Conservation (phyloP, 495 filamentous ascomycete genomes). For the Aspergillus homomorphus region DNA sequence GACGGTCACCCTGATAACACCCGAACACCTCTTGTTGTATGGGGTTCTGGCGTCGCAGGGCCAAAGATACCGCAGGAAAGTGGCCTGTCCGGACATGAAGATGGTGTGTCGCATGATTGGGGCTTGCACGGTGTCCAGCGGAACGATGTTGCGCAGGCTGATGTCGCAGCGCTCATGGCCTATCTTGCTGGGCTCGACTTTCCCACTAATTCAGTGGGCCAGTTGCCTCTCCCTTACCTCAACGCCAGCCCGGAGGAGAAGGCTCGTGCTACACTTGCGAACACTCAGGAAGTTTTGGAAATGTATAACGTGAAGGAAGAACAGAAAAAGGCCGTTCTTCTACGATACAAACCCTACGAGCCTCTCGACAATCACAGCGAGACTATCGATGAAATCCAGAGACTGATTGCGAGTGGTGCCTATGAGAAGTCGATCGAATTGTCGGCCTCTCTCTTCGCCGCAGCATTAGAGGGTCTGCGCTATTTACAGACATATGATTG, state of each 20-base stretch:
- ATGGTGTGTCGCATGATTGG: slow-evolving; percentile 93
- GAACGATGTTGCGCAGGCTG: slow-evolving; percentile 91
- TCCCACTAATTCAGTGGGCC: slow-evolving; percentile 94
- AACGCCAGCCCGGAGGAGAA: slow-evolving; percentile 68
- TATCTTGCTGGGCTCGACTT: slow-evolving; percentile 89
- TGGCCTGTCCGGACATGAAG: slow-evolving; percentile 74
- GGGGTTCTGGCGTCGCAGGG: slow-evolving; percentile 88
- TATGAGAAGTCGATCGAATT: slow-evolving; percentile 73
- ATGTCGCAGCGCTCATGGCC: slow-evolving; percentile 95
- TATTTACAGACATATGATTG: slow-evolving; percentile 98
- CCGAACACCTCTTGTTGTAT: slow-evolving; percentile 85
- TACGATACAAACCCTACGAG: slow-evolving; percentile 73
- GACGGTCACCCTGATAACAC: slow-evolving; percentile 99
- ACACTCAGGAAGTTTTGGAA: slow-evolving; percentile 85
- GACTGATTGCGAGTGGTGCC: slow-evolving; percentile 61
- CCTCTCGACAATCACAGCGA: slow-evolving; percentile 54
- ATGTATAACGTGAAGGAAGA: slow-evolving; percentile 97
- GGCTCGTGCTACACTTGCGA: slow-evolving; percentile 80
- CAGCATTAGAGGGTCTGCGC: slow-evolving; percentile 78
- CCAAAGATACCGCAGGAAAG: slow-evolving; percentile 56
- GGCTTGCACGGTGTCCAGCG: slow-evolving; percentile 72
- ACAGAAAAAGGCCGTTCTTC: slow-evolving; percentile 68
- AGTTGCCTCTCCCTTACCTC: slow-evolving; percentile 82
- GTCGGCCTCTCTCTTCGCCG: slow-evolving; percentile 69
- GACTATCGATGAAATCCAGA: slow-evolving; percentile 60